phyloP scores from a whole-genome alignment of 805 yeast species.

The Metschnikowia vanudenii region DNA sequence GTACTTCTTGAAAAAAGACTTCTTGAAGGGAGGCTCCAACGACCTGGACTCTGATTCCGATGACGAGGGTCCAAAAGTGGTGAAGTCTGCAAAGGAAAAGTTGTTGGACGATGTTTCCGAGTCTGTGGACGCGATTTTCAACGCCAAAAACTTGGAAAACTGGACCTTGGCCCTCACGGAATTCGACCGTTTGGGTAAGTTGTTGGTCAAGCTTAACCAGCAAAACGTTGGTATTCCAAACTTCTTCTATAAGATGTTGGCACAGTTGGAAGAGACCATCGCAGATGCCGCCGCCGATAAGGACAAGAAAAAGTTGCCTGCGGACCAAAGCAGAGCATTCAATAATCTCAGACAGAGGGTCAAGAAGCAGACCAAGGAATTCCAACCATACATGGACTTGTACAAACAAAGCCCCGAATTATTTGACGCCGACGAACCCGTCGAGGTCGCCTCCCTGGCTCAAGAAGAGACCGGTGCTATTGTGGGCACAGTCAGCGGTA shows the following conservation, averaged over 20 bases:
- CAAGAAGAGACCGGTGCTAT: constrained; percentile 29
- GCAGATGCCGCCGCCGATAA: constrained; percentile 46
- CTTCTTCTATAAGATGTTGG: constrained; percentile 64
- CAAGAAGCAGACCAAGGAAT: constrained; percentile 73
- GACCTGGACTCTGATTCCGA: constrained; percentile 49
- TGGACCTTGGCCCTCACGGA: constrained; percentile 76
- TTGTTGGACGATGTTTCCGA: constrained; percentile 80
- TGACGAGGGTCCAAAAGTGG: constrained; percentile 77
- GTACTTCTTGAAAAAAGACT: constrained; percentile 52
- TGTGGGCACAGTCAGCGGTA: constrained; percentile 34
- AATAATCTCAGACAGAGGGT: constrained; percentile 87
- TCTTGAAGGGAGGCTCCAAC: constrained; percentile 39
- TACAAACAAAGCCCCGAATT: constrained; percentile 70
- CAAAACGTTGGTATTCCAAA: constrained; percentile 75
- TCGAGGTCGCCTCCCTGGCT: constrained; percentile 34
- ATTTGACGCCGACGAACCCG: constrained; percentile 58
- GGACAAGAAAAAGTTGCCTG: constrained; percentile 71
- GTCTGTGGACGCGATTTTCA: constrained; percentile 64
- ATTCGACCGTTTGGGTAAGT: constrained; percentile 74
- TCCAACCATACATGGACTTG: constrained; percentile 53
- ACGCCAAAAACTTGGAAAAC: constrained; percentile 65
- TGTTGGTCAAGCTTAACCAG: constrained; percentile 67
- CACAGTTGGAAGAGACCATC: constrained; percentile 69
- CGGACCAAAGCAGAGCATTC: constrained; percentile 79
- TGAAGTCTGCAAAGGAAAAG: constrained; percentile 92